A percentile compares a stretch with the other conserved stretches of the same genome.
phyloP scores from a whole-genome alignment of 2,329 filamentous ascomycete genomes.

The Harringtonia lauricola region DNA sequence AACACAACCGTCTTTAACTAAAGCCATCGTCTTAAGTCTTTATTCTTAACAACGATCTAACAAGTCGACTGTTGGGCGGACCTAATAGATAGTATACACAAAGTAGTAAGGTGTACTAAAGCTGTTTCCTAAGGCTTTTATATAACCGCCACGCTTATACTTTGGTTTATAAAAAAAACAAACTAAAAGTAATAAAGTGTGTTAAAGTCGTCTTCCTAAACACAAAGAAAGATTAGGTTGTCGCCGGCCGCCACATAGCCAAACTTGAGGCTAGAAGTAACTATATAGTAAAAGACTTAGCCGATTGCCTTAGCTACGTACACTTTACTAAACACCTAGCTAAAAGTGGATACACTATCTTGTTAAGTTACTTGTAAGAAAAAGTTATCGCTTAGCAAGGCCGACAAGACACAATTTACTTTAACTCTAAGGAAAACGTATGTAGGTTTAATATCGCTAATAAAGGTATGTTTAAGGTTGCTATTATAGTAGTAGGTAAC shows the following conservation, averaged over 20 bases:
- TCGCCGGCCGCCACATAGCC: constrained; percentile 8
- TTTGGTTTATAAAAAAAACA: too few species aligned
- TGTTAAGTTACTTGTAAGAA: neutral
- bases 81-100: too few species aligned
- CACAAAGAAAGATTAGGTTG: constrained; percentile 4
- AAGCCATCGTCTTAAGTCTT: too few species aligned
- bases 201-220: neutral
- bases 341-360: neutral
- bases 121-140: too few species aligned
- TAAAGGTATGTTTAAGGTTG: neutral
- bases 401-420: neutral
- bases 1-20: too few species aligned
- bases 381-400: constrained; percentile 5
- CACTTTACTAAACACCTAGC: neutral
- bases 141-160: neutral
- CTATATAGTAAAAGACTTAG: constrained; percentile 8
- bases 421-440: neutral
- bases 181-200: neutral
- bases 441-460: constrained; percentile 6
- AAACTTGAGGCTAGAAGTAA: constrained; percentile 5
- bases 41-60: too few species aligned
- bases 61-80: too few species aligned
- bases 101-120: too few species aligned
- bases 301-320: constrained; percentile 3
- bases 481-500: neutral